Evolutionary conservation across 768 basidiomycete species (phyloP), one percentile per base, ranked within the genome.

Genomic region (Paxillus involutus): DNA sequence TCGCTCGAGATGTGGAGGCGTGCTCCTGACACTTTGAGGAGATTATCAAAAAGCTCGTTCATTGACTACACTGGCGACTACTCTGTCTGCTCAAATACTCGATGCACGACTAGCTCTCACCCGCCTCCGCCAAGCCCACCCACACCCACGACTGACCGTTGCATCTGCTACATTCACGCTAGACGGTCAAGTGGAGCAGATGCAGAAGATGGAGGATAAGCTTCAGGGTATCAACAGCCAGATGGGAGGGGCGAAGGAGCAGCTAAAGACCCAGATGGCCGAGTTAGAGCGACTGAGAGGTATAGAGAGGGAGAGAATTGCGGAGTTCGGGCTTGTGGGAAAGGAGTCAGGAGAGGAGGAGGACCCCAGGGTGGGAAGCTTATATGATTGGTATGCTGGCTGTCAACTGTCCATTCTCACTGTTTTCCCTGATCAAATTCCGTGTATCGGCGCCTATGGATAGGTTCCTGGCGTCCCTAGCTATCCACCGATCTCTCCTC

Each of bases 91-190:
- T 52, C 80, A 89, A 66, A 92, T 95, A 60, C 80, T 91, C 55
- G 91, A 94, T 64, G 84, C 91, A 35, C 86, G 89, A 35, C 80
- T 94, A 4, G 81, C 87, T 1, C 77, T 95, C 36, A 86, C 87
- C 7, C 83, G 93, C 2, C 82, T 95, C 16, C 84, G 90, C 17
- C 88, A 93, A 59, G 81, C 86, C 2, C 84, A 95, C 60, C 89
- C 91, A 0, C 81, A 85, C 17, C 87, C 93, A 43, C 82, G 93
- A 10, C 72, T 94, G 33, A 96, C 94, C 0, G 80, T 91, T 33
- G 70, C 83, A 3, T 76, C 85, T 44, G 94, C 94, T 0, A 84
- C 85, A 45, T 78, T 86, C 57, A 83, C 85, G 49, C 82, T 93
- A 2, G 83, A 85, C 10, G 80, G 80, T 11, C 92, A 95, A 59